Evolutionary conservation across 257 asterid species (phyloP).

Genomic region (Mitragyna speciosa): DNA sequence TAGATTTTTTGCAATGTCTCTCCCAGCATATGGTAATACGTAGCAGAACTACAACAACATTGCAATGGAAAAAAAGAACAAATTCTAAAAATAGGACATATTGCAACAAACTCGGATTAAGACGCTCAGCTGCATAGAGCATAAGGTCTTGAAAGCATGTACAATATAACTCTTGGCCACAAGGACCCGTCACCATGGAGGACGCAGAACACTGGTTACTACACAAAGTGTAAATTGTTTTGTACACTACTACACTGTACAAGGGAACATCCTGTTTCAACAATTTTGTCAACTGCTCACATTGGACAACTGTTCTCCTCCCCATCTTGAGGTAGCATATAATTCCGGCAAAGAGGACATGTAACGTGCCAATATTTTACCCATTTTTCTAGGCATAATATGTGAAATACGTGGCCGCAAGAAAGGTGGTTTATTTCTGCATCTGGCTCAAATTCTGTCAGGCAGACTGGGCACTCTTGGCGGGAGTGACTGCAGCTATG

Average conservation of each 20-base stretch:
- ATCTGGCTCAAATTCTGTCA: constrained; percentile 58
- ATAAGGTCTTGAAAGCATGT: constrained; percentile 27
- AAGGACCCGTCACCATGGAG: constrained; percentile 77
- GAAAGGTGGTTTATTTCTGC: constrained; percentile 69
- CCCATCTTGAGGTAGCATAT: constrained; percentile 63
- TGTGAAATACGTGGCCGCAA: constrained; percentile 86
- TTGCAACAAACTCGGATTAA: constrained; percentile 11
- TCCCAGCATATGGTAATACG: neutral
- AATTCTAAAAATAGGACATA: neutral
- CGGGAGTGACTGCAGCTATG: constrained; percentile 23
- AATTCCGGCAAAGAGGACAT: constrained; percentile 86
- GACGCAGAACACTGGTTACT: constrained; percentile 56
- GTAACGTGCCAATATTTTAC: constrained; percentile 74
- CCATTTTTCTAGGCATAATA: constrained; percentile 78
- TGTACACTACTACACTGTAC: constrained; percentile 52
- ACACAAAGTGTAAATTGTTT: constrained; percentile 19
- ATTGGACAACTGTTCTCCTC: constrained; percentile 75
- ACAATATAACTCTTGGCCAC: constrained; percentile 36
- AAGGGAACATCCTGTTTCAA: constrained; percentile 13
- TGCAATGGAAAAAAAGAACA: neutral
- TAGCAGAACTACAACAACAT: neutral
- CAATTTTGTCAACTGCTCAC: constrained; percentile 38
- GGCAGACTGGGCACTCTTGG: constrained; percentile 80
- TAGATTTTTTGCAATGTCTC: neutral
- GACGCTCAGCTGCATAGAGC: constrained; percentile 26